Evolutionary conservation across 805 yeast species (phyloP), one percentile per base, ranked within the genome.

Genomic region (Komagataella pseudopastoris): DNA sequence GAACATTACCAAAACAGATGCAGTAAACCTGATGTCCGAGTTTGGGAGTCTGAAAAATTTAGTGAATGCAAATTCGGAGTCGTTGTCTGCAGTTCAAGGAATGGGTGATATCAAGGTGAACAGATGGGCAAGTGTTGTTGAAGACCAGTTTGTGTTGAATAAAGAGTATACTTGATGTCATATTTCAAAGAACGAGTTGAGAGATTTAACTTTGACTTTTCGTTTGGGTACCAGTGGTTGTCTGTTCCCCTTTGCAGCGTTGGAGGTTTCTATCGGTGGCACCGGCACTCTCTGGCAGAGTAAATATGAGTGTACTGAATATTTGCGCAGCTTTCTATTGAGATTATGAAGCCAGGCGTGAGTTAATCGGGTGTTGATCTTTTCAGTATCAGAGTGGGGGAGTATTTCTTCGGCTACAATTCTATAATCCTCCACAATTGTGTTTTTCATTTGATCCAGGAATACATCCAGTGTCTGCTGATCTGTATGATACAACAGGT

Each of bases 1-100:
- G 46, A 67, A 75, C 10, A 67, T 78, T 22, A 78, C 77, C 58
- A 78, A 77, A 57, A 77, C 82, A 0, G 81, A 78, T 56, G 76
- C 78, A 16, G 67, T 72, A 20, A 76, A 75, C 52, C 58, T 77
- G 52, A 61, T 77, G 23, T 76, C 80, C 6, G 75, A 75, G 54
- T 75, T 70, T 55, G 74, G 74, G 46, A 67, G 70, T 6, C 64
- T 77, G 48, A 65, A 65, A 48, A 65, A 70, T 30, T 63, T 77
- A 17, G 75, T 75, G 44, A 56, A 54, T 54, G 70, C 56, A 49
- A 67, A 62, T 44, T 17, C 48, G 18, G 59, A 53, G 47, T 60
- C 53, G 1, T 57, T 64, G 54, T 62, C 54, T 52, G 70, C 56
- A 18, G 67, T 77, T 6, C 72, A 68, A 44, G 83, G 83, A 0